Evolutionary conservation across 305 asterid genomes (phyloP), one percentile per base, ranked within the genome.

Genomic region (Plantago coronopus): DNA sequence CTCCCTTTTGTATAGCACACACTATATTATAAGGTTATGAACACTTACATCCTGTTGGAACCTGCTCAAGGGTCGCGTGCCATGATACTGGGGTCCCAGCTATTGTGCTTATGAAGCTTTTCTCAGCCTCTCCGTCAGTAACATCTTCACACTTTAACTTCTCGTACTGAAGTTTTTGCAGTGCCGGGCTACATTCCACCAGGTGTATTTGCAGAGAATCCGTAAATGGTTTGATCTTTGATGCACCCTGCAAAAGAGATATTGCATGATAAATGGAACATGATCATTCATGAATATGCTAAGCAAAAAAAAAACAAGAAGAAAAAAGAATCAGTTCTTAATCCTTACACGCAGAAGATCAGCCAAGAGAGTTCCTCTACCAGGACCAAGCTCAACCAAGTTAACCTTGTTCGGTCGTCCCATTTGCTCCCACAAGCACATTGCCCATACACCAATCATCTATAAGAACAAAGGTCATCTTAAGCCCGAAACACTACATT

Each of bases 361-460:
- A 18, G 94, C 95, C 72, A 87, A 61, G 45, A 90, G 94, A 49
- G 96, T 90, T 74, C 97, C 97, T 76, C 97, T 76, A 48, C 97
- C 97, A 13, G 97, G 97, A 76, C 97, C 96, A 27, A 87, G 85
- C 79, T 90, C 97, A 67, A 90, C 90, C 68, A 90, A 77, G 83
- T 83, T 85, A 67, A 90, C 82, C 63, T 71, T 80, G 18, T 70
- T 64, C 0, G 97, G 97, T 65, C 54, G 80, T 40, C 96, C 97
- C 97, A 90, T 87, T 82, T 90, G 96, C 83, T 90, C 88, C 97
- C 97, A 90, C 22, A 85, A 82, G 77, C 95, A 83, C 88, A 87
- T 88, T 38, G 80, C 88, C 97, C 97, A 90, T 22, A 87, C 94
- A 45, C 95, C 89, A 72, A 87, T 55, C 95, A 90, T 83, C 97